phyloP scores from a whole-genome alignment of 371 early-diverging fungal species.

The Mortierella sp. region DNA sequence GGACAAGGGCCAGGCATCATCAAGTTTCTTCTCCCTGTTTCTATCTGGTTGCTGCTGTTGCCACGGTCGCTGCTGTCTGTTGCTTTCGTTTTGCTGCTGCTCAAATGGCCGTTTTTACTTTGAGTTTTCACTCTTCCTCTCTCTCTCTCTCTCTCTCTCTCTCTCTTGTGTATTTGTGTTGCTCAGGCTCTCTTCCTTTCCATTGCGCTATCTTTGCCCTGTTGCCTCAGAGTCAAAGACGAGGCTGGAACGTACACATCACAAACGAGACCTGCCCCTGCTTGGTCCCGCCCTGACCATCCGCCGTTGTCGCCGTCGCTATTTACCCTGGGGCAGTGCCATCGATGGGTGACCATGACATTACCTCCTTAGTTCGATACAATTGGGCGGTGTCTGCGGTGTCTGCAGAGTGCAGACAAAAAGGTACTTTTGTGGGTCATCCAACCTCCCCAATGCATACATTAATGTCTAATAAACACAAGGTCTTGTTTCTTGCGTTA shows the following conservation, averaged over 20 bases:
- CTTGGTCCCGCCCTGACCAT: conserved; percentile 6
- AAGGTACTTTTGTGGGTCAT: too few species aligned
- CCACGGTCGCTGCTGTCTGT: too few species aligned
- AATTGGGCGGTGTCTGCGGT: conserved; percentile 1
- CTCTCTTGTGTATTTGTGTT: too few species aligned
- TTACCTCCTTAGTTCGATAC: neutral
- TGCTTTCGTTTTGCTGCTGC: neutral
- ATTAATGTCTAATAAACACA: too few species aligned
- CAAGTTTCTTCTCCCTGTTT: too few species aligned
- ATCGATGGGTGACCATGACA: neutral
- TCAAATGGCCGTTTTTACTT: conserved; percentile 1
- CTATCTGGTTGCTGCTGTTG: too few species aligned
- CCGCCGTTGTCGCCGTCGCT: neutral
- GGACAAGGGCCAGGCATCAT: neutral
- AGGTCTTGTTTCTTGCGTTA: too few species aligned
- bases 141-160: too few species aligned
- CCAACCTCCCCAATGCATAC: too few species aligned
- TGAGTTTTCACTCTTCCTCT: neutral
- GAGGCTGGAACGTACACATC: neutral
- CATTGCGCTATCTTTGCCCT: neutral
- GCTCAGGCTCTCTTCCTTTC: too few species aligned
- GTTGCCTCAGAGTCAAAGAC: neutral
- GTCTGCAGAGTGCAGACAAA: too few species aligned
- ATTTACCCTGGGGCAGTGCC: neutral
- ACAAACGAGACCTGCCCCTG: neutral